Evolutionary conservation across 2,329 filamentous ascomycete species (phyloP).

Genomic region (Colletotrichum spinosum): DNA sequence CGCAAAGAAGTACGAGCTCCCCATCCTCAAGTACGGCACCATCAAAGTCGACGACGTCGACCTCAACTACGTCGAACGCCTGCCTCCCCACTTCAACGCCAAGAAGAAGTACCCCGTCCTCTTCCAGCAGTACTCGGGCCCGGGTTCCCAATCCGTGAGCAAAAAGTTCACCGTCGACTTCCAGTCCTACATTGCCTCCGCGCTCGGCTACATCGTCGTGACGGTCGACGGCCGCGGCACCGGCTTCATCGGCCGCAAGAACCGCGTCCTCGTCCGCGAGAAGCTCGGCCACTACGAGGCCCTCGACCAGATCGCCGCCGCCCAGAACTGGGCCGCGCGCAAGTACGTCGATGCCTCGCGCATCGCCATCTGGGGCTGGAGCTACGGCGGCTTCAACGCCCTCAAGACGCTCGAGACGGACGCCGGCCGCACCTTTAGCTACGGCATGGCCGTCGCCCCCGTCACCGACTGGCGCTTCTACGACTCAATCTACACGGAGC

Average conservation of each 20-base stretch:
- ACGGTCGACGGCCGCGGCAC: constrained; percentile 95
- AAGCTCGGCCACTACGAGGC: constrained; percentile 89
- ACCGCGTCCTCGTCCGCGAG: constrained; percentile 84
- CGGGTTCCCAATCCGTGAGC: constrained; percentile 88
- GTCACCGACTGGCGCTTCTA: constrained; percentile 99
- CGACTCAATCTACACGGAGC: constrained; percentile 92
- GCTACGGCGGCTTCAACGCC: constrained; percentile 94
- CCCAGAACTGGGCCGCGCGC: constrained; percentile 84
- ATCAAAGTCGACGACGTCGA: constrained; percentile 85
- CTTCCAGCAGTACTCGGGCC: constrained; percentile 94
- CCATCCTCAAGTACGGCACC: constrained; percentile 84
- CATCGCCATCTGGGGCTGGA: constrained; percentile 98
- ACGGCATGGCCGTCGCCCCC: constrained; percentile 97
- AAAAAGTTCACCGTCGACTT: constrained; percentile 89
- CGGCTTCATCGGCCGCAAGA: constrained; percentile 86
- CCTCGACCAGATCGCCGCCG: constrained; percentile 90
- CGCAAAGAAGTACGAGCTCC: constrained; percentile 82
- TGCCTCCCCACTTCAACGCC: constrained; percentile 87
- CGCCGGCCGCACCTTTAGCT: constrained; percentile 89
- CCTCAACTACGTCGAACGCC: constrained; percentile 81
- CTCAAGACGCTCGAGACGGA: constrained; percentile 95
- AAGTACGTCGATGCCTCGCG: constrained; percentile 84
- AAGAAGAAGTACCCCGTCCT: constrained; percentile 92
- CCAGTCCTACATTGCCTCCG: constrained; percentile 87
- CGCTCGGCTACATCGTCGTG: constrained; percentile 91